These are phyloP conservation scores for Serendipita sp. DNA, from an alignment of 768 basidiomycete genomes.

Conservation along the genomic window DNA sequence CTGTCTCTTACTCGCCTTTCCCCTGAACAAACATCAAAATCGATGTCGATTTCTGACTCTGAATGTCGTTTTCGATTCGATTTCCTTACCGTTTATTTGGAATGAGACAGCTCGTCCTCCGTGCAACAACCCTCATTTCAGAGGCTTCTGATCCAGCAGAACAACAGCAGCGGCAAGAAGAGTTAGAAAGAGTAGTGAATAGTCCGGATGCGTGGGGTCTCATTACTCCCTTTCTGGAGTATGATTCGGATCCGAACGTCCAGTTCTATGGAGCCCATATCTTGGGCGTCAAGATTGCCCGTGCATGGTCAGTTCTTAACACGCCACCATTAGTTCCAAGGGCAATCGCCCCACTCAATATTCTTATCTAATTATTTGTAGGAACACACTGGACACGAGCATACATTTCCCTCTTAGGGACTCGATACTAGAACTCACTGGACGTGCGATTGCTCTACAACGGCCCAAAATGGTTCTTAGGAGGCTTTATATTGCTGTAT, in stretches of 20 bases:
- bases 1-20: neutral
- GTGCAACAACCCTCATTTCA: neutral
- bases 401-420: slow-evolving; percentile 43
- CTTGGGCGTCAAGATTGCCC: slow-evolving; percentile 79
- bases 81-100: neutral
- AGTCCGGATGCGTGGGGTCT: slow-evolving; percentile 61
- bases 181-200: slow-evolving; percentile 14
- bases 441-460: slow-evolving; percentile 41
- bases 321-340: neutral
- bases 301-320: slow-evolving; percentile 56
- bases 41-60: too few relatives aligned
- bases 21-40: too few relatives aligned
- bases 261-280: slow-evolving; percentile 95
- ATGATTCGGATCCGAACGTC: slow-evolving; percentile 54
- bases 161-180: slow-evolving; percentile 12
- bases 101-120: neutral
- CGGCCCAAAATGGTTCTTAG: slow-evolving; percentile 58
- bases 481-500: slow-evolving; percentile 76
- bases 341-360: neutral
- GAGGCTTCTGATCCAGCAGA: neutral
- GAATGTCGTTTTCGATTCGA: too few relatives aligned
- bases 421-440: slow-evolving; percentile 53
- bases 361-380: slow-evolving; percentile 16
- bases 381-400: slow-evolving; percentile 59
- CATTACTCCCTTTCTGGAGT: slow-evolving; percentile 55